These are phyloP conservation scores for Chlamydomonas sp. DNA, from an alignment of 139 green algal genomes.

Conservation along the genomic window DNA sequence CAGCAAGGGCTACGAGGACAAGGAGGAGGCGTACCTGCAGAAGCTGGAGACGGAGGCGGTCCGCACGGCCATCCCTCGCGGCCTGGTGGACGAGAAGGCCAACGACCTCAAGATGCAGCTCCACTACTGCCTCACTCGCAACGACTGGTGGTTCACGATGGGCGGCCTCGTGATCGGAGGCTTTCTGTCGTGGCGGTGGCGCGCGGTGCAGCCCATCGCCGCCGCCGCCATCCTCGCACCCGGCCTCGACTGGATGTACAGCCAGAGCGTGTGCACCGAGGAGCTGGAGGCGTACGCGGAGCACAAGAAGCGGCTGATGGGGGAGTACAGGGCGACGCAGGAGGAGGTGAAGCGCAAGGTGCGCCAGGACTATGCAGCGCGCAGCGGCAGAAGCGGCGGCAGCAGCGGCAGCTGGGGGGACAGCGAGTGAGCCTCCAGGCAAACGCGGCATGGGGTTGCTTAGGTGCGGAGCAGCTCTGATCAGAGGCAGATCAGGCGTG, in stretches of 20 bases:
- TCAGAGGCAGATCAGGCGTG: no score
- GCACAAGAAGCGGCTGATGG: neutral
- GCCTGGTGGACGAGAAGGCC: conserved; percentile 14
- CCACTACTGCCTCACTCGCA: conserved; percentile 18
- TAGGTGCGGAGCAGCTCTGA: no score
- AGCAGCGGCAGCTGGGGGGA: no score
- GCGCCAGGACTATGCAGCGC: no score
- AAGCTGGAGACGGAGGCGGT: conserved; percentile 10
- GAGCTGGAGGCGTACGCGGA: neutral
- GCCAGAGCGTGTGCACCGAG: conserved; percentile 5
- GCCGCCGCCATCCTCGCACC: conserved; percentile 5
- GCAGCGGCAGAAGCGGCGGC: no score
- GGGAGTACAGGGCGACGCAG: no score
- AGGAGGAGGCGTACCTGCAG: conserved; percentile 5
- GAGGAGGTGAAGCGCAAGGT: no score
- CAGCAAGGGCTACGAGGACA: neutral
- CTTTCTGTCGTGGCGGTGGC: conserved; percentile 1
- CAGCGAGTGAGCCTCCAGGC: no score
- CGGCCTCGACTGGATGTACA: conserved; percentile 14
- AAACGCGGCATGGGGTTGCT: no score
- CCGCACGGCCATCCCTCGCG: conserved; percentile 10
- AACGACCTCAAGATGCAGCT: conserved; percentile 23
- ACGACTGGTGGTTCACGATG: conserved; percentile 28
- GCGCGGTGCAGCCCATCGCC: conserved; percentile 9
- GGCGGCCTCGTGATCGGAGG: conserved; percentile 2